phyloP scores from a whole-genome alignment of 805 yeast genomes.

The Saturnispora sekii region DNA sequence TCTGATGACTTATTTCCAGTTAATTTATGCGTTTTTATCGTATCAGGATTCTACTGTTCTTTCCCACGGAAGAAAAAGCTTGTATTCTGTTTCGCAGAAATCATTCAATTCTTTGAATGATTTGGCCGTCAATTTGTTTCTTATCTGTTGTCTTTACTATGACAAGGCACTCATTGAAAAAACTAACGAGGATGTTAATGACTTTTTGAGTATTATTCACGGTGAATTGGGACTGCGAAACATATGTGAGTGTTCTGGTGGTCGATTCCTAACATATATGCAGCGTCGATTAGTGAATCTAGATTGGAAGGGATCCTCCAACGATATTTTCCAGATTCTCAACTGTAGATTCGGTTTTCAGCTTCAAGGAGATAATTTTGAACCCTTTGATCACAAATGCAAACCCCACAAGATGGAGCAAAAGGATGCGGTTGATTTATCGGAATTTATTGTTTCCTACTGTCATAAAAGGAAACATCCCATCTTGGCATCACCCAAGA shows the following conservation, averaged over 20 bases:
- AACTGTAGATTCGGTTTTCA: slow-evolving; percentile 68
- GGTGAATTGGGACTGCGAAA: slow-evolving; percentile 59
- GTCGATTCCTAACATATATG: slow-evolving; percentile 50
- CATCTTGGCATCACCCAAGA: slow-evolving; percentile 47
- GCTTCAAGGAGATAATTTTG: slow-evolving; percentile 47
- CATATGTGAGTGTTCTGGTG: slow-evolving; percentile 58
- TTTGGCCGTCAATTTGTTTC: slow-evolving; percentile 30
- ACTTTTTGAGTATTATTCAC: slow-evolving; percentile 54
- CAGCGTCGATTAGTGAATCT: slow-evolving; percentile 43
- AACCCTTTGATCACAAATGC: slow-evolving; percentile 59
- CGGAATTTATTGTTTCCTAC: slow-evolving; percentile 41
- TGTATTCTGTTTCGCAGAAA: slow-evolving; percentile 32
- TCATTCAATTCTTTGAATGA: slow-evolving; percentile 40
- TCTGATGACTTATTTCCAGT: slow-evolving; percentile 28
- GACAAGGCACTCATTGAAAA: slow-evolving; percentile 11
- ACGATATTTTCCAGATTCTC: slow-evolving; percentile 66
- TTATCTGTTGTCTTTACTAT: slow-evolving; percentile 33
- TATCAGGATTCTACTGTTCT: slow-evolving; percentile 42
- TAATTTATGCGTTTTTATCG: slow-evolving; percentile 39
- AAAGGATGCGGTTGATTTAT: slow-evolving; percentile 27
- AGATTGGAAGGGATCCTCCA: slow-evolving; percentile 40
- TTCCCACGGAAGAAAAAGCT: slow-evolving; percentile 30
- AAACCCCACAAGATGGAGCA: slow-evolving; percentile 30
- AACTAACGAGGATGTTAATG: slow-evolving; percentile 26
- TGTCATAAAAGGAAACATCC: slow-evolving; percentile 52